These are phyloP conservation scores for Colletotrichum spinosum DNA, from an alignment of 2,329 filamentous ascomycete genomes.

Conservation along the genomic window DNA sequence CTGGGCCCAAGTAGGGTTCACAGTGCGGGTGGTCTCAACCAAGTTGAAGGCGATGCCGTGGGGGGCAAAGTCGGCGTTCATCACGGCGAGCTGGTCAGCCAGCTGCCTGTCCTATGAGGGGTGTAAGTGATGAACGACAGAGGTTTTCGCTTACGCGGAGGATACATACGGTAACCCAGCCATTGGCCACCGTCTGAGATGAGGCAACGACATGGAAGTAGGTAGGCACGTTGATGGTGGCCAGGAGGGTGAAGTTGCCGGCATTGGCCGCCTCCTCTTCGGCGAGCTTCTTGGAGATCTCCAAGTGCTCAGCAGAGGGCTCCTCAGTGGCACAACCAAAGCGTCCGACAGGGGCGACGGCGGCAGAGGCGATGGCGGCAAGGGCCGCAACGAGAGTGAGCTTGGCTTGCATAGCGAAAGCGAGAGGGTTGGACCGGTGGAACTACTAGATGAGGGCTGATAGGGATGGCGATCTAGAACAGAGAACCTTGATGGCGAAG, in stretches of 20 bases:
- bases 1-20: constrained; percentile 59
- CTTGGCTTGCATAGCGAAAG: constrained; percentile 20
- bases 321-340: constrained; percentile 9
- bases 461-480: constrained; percentile 17
- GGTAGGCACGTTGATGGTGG: constrained; percentile 50
- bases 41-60: constrained; percentile 59
- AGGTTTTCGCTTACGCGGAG: too few relatives aligned
- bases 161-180: constrained; percentile 49
- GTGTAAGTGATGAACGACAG: not conserved
- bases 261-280: constrained; percentile 33
- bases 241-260: constrained; percentile 33
- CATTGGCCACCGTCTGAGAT: constrained; percentile 43
- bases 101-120: constrained; percentile 47
- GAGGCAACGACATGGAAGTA: constrained; percentile 54
- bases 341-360: constrained; percentile 2
- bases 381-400: constrained; percentile 19
- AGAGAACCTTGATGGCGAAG: constrained; percentile 10
- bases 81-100: constrained; percentile 54
- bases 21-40: constrained; percentile 55
- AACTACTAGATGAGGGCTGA: constrained; percentile 16
- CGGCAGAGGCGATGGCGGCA: constrained; percentile 22
- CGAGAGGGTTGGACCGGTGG: not conserved
- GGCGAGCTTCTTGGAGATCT: constrained; percentile 37
- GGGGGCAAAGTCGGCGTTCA: constrained; percentile 58
- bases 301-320: constrained; percentile 1